phyloP scores from a whole-genome alignment of 83 land plant genomes.

The Isoetes engelmannii region DNA sequence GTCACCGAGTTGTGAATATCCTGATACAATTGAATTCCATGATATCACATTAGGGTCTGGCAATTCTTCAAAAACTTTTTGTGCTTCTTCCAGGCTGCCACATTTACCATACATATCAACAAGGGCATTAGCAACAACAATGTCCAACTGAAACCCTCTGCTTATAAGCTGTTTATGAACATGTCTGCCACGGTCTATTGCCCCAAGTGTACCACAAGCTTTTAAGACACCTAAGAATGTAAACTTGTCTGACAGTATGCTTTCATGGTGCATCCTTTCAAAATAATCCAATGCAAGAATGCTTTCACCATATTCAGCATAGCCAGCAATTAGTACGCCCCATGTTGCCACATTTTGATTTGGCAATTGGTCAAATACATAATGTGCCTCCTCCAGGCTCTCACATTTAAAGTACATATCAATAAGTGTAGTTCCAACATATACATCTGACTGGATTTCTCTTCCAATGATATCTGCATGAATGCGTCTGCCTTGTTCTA shows the following conservation, averaged over 20 bases:
- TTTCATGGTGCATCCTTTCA: background rate
- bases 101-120: constrained; percentile 5
- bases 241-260: background rate
- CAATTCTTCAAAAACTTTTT: background rate
- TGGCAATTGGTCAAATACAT: background rate
- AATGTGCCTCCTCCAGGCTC: background rate
- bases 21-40: background rate
- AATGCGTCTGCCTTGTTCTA: constrained; percentile 3
- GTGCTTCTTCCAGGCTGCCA: constrained; percentile 9
- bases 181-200: background rate
- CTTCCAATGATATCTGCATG: constrained; percentile 3
- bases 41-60: background rate
- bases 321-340: too few species aligned
- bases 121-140: background rate
- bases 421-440: background rate
- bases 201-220: background rate
- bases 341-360: background rate
- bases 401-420: background rate
- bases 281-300: background rate
- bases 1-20: background rate
- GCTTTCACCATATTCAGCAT: background rate
- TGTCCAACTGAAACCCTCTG: background rate
- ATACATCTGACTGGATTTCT: background rate
- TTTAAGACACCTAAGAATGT: background rate
- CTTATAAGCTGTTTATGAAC: background rate